A percentile compares a stretch with the other conserved stretches of the same genome.
These are phyloP conservation scores for Hymenoscyphus salicellus DNA, from an alignment of 2,329 filamentous ascomycete genomes.

Conservation along the genomic window DNA sequence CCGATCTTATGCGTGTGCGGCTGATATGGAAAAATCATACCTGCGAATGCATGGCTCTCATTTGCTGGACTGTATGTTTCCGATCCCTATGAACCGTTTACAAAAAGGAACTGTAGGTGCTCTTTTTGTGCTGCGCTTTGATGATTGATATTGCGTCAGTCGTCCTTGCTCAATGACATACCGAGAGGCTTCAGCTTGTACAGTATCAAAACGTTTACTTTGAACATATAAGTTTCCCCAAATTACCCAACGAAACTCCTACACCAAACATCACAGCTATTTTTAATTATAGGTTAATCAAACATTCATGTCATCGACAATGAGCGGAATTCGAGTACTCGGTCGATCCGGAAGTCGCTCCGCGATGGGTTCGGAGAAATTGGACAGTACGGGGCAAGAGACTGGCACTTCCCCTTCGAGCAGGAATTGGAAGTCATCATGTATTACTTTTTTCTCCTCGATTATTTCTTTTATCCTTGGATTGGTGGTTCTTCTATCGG, in stretches of 20 bases:
- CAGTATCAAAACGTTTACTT: background rate
- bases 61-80: no score
- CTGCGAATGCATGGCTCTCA: no score
- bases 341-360: background rate
- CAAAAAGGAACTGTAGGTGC: background rate
- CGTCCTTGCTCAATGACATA: background rate
- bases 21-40: no score
- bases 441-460: background rate
- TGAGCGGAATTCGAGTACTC: background rate
- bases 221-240: no score
- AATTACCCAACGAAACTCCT: no score
- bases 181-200: background rate
- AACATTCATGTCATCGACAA: no score
- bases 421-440: background rate
- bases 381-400: background rate
- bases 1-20: no score
- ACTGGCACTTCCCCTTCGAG: background rate
- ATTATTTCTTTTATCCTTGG: background rate
- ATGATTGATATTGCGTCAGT: background rate
- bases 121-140: background rate
- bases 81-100: no score
- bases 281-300: no score
- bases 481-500: background rate
- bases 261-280: no score
- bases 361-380: background rate